These are phyloP conservation scores for Wickerhamomyces rabaulensis DNA, from an alignment of 805 yeast species.

Conservation along the genomic window DNA sequence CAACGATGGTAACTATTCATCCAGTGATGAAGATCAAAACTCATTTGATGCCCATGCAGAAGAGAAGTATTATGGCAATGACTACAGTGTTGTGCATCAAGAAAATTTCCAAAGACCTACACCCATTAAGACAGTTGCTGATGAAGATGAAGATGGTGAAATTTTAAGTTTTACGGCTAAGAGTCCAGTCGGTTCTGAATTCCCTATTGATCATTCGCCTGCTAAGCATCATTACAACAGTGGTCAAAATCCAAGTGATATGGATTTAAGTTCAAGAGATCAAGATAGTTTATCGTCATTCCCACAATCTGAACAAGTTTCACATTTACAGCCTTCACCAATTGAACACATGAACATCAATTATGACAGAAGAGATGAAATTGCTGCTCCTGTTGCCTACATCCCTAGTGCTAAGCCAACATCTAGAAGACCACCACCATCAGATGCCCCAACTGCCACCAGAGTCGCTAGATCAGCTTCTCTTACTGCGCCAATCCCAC, in stretches of 20 bases:
- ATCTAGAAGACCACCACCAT: conserved; percentile 35
- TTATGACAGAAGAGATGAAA: conserved; percentile 36
- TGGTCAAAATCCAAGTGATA: conserved; percentile 6
- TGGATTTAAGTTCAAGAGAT: not conserved
- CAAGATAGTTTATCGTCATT: not conserved
- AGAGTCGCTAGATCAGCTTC: conserved; percentile 35
- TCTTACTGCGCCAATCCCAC: conserved; percentile 9
- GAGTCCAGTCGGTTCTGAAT: conserved; percentile 27
- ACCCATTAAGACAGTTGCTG: not conserved
- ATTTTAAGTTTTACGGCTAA: conserved; percentile 30
- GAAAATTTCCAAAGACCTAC: not conserved
- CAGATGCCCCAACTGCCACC: conserved; percentile 26
- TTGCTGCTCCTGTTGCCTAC: conserved; percentile 28
- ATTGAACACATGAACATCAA: conserved; percentile 3
- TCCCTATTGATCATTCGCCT: conserved; percentile 16
- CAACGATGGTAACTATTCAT: conserved; percentile 23
- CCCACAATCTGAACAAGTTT: not conserved
- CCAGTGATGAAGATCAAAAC: conserved; percentile 6
- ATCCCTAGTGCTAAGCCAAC: conserved; percentile 10
- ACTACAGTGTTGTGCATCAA: conserved; percentile 16
- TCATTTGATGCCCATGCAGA: conserved; percentile 10
- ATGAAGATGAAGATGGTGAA: conserved; percentile 20
- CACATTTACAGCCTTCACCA: not conserved
- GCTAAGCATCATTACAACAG: not conserved
- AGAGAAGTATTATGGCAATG: conserved; percentile 7